These are phyloP conservation scores for Thuja plicata DNA, from an alignment of 83 land plant species.

Conservation along the genomic window DNA sequence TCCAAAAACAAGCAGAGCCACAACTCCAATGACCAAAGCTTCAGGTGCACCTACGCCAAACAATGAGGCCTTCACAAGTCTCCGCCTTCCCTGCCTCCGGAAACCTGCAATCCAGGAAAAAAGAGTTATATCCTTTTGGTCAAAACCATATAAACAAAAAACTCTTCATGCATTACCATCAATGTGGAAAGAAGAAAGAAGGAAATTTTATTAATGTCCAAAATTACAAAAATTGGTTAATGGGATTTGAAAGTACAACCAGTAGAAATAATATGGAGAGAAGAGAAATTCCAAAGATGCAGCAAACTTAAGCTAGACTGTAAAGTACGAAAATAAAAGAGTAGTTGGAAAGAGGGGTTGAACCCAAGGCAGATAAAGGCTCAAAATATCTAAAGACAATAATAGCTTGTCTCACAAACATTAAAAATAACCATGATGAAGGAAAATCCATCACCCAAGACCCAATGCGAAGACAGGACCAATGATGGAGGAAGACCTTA, in stretches of 20 bases:
- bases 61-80: conserved; percentile 67
- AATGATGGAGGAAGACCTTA: neutral
- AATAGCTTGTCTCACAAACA: neutral
- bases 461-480: neutral
- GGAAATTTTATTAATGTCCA: too few relatives aligned
- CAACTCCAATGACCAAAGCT: conserved; percentile 90
- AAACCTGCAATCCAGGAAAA: conserved; percentile 22
- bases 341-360: neutral
- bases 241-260: neutral
- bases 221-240: neutral
- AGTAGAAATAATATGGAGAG: neutral
- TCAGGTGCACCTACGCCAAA: conserved; percentile 98
- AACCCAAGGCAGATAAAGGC: neutral
- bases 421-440: neutral
- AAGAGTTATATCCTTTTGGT: neutral
- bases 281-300: neutral
- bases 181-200: neutral
- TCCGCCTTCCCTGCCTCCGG: conserved; percentile 22
- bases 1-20: conserved; percentile 93
- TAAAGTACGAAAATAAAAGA: neutral
- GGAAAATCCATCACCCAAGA: neutral
- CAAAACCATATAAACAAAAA: neutral
- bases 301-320: neutral
- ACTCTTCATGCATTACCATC: neutral
- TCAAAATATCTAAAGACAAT: too few relatives aligned